Evolutionary conservation across 192 early-diverging fungal genomes (phyloP).

Genomic region (Gryganskiella cystojenkinii): DNA sequence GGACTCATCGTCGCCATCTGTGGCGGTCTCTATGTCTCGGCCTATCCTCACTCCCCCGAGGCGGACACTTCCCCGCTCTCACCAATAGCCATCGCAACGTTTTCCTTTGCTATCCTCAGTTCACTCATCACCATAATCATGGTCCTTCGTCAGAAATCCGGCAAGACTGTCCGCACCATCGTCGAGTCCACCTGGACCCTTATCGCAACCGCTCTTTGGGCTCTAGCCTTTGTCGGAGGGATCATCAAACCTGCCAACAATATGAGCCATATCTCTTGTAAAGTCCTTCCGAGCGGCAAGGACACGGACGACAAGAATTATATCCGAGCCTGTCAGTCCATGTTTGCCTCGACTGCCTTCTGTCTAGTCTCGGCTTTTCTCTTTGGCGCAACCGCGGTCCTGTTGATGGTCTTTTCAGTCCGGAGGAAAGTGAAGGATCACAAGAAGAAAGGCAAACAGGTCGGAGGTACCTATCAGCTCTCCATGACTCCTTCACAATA

Average conservation of each 20-base stretch:
- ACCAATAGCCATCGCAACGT: slow-evolving; percentile 11
- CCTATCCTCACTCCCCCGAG: slow-evolving; percentile 32
- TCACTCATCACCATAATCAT: slow-evolving; percentile 15
- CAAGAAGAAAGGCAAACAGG: slow-evolving; percentile 13
- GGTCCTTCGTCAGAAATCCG: slow-evolving; percentile 31
- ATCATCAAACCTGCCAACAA: slow-evolving; percentile 30
- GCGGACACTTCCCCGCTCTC: slow-evolving; percentile 20
- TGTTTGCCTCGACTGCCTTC: slow-evolving; percentile 40
- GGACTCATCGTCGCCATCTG: slow-evolving; percentile 35
- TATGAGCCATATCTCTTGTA: slow-evolving; percentile 27
- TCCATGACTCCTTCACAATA: slow-evolving; percentile 23
- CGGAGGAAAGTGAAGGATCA: slow-evolving; percentile 5
- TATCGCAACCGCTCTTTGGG: no score
- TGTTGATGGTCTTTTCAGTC: slow-evolving; percentile 29
- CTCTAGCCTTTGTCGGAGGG: no score
- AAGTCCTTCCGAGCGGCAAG: slow-evolving; percentile 21
- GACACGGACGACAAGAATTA: slow-evolving; percentile 23
- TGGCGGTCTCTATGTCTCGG: slow-evolving; percentile 23
- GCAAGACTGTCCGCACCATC: slow-evolving; percentile 20
- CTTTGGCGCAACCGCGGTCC: slow-evolving; percentile 15
- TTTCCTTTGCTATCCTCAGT: slow-evolving; percentile 25
- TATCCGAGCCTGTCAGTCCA: slow-evolving; percentile 31
- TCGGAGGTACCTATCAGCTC: slow-evolving; percentile 33
- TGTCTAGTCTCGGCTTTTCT: slow-evolving; percentile 29
- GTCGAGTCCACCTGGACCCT: slow-evolving; percentile 23